phyloP scores from a whole-genome alignment of 257 asterid species.

The Ballota nigra region DNA sequence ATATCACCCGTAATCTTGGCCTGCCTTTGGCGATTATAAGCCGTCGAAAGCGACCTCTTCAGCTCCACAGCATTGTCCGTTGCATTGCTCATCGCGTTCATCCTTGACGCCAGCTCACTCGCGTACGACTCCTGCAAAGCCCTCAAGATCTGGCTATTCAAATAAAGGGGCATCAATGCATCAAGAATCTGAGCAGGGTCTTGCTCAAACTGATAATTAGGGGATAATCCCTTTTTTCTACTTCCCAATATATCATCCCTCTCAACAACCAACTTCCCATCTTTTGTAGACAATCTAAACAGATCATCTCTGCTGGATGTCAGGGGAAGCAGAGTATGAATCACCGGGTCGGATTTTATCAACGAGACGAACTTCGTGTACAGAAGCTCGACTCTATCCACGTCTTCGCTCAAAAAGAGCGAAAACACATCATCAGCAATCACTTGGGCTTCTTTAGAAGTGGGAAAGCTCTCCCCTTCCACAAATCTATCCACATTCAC shows the following conservation, averaged over 20 bases:
- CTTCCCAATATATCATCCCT: constrained; percentile 38
- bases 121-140: constrained; percentile 86
- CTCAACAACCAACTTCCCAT: constrained; percentile 59
- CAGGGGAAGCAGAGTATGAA: constrained; percentile 65
- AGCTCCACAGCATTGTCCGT: constrained; percentile 68
- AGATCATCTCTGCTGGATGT: constrained; percentile 28
- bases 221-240: constrained; percentile 23
- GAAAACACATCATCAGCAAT: constrained; percentile 73
- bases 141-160: constrained; percentile 76
- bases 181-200: constrained; percentile 84
- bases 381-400: constrained; percentile 78
- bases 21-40: constrained; percentile 69
- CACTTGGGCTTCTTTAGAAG: constrained; percentile 67
- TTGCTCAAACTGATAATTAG: constrained; percentile 67
- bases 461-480: constrained; percentile 56
- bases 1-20: constrained; percentile 71
- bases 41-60: constrained; percentile 52
- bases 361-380: constrained; percentile 67
- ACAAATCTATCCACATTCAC: constrained; percentile 47
- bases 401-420: constrained; percentile 59
- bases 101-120: constrained; percentile 67
- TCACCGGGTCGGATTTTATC: constrained; percentile 60
- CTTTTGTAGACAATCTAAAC: constrained; percentile 67
- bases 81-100: constrained; percentile 78
- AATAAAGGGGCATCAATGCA: constrained; percentile 75